These are phyloP conservation scores for Dendrocalamus latiflorus DNA, from an alignment of 202 grass and related monocot species.

Conservation along the genomic window DNA sequence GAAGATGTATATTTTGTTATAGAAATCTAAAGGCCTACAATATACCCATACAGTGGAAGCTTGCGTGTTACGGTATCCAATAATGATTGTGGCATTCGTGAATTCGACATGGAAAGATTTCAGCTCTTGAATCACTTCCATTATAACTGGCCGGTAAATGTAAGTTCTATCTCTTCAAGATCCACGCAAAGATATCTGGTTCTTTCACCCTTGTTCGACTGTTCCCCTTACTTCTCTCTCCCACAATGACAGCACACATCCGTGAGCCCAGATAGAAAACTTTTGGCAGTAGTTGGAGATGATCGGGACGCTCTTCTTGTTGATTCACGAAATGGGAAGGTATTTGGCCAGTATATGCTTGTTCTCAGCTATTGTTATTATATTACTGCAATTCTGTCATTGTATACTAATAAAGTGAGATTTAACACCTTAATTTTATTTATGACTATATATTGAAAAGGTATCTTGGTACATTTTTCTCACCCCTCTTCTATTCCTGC, in stretches of 20 bases:
- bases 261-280: constrained; percentile 73
- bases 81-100: no score
- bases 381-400: neutral
- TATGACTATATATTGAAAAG: neutral
- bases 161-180: constrained; percentile 40
- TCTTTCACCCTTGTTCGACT: constrained; percentile 6
- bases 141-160: constrained; percentile 87
- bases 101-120: no score
- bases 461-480: no score
- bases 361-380: neutral
- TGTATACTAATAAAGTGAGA: neutral
- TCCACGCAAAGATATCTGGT: neutral
- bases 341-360: constrained; percentile 29
- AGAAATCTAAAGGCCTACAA: constrained; percentile 30
- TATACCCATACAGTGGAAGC: constrained; percentile 52
- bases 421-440: constrained; percentile 7
- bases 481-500: no score
- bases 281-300: constrained; percentile 83
- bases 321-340: constrained; percentile 88
- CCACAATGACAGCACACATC: constrained; percentile 63
- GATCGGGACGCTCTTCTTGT: constrained; percentile 64
- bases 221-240: constrained; percentile 2
- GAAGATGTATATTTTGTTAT: neutral
- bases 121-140: no score
- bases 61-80: constrained; percentile 59